phyloP scores from a whole-genome alignment of 1,284 basidiomycete genomes.

The Pseudozyma sp. region DNA sequence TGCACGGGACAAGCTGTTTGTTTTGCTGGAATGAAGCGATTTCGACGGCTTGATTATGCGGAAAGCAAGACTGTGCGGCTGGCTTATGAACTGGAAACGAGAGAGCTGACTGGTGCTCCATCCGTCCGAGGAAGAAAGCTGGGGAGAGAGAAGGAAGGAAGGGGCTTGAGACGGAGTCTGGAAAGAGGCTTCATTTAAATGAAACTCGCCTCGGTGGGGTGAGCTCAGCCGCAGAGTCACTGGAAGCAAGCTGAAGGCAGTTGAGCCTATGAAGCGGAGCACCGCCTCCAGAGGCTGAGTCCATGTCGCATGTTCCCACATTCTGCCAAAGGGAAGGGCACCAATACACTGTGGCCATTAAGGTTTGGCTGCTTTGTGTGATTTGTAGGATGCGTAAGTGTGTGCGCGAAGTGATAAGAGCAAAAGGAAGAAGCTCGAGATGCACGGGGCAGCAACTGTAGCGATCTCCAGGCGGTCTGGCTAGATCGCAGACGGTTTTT shows the following conservation, averaged over 20 bases:
- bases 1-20: slow-evolving; percentile 15
- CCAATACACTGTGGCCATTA: slow-evolving; percentile 7
- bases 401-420: slow-evolving; percentile 10
- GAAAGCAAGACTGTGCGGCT: slow-evolving; percentile 9
- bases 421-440: slow-evolving; percentile 8
- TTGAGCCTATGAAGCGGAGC: background rate
- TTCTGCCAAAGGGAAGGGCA: background rate
- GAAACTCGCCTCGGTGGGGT: slow-evolving; percentile 20
- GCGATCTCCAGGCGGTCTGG: background rate
- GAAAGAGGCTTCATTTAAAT: slow-evolving; percentile 30
- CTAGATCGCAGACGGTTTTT: background rate
- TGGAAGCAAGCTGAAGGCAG: slow-evolving; percentile 9
- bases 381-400: background rate
- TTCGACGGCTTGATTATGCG: background rate
- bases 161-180: slow-evolving; percentile 1
- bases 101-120: slow-evolving; percentile 15
- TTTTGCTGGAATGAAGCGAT: slow-evolving; percentile 17
- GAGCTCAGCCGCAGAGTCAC: slow-evolving; percentile 13
- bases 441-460: slow-evolving; percentile 13
- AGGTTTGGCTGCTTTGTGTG: slow-evolving; percentile 8
- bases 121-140: slow-evolving; percentile 19
- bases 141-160: slow-evolving; percentile 1
- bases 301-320: background rate
- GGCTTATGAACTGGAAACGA: slow-evolving; percentile 16
- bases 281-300: slow-evolving; percentile 19